Evolutionary conservation across 2,329 filamentous ascomycete genomes (phyloP), one percentile per base, ranked within the genome.

Genomic region (Botryotinia narcissicola): DNA sequence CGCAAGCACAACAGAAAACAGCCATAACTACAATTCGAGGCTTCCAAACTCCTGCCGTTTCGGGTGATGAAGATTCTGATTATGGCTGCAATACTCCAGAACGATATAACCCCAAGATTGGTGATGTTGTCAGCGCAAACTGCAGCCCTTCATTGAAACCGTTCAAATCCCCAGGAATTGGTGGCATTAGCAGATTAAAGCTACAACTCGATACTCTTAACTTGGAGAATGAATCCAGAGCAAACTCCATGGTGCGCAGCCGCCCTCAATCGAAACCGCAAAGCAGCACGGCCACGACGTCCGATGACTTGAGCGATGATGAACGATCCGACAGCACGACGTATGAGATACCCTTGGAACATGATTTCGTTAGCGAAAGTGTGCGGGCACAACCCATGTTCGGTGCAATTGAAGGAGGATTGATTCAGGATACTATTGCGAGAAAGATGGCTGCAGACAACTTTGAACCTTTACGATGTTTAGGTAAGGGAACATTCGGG

Each of bases 401-500:
- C 73, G 84, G 85, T 48, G 83, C 84, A 9, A 79, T 87, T 62
- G 89, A 90, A 77, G 87, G 88, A 40, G 86, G 87, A 25, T 82
- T 89, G 72, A 83, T 75, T 82, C 86, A 88, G 61, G 84, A 85
- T 72, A 79, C 77, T 2, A 73, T 78, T 35, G 75, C 77, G 75
- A 90, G 93, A 76, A 98, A 99, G 85, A 98, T 98, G 92, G 92
- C 91, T 14, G 91, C 94, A 2, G 89, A 91, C 18, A 96, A 99
- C 81, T 99, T 99, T 81, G 92, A 97, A 79, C 90, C 93, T 18
- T 85, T 99, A 69, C 93, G 93, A 68, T 98, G 95, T 82, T 90
- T 99, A 35, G 97, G 97, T 73, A 98, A 98, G 81, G 96, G 96
- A 67, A 94, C 96, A 22, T 99, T 96, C 81, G 96, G 96, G 51